Conservation (phyloP, 805 yeast genomes). For the Ascoidea tarda region DNA sequence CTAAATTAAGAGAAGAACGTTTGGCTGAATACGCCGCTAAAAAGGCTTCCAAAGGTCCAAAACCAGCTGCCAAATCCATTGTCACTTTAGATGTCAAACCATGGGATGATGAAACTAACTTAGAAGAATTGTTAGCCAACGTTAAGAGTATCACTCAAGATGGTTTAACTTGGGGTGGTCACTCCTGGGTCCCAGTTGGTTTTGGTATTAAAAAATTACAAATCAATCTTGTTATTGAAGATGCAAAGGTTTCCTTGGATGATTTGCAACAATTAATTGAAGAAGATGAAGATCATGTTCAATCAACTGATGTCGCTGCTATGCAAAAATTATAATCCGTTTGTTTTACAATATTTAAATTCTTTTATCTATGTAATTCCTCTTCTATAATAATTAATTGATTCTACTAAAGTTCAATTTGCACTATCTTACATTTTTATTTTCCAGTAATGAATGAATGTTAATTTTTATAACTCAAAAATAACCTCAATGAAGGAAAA, state of each 20-base stretch:
- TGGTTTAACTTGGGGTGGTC: constrained; percentile 98
- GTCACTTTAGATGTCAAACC: constrained; percentile 98
- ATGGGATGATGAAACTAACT: constrained; percentile 99
- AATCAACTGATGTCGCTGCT: constrained; percentile 97
- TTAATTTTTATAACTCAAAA: too few species aligned
- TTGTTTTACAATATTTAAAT: too few species aligned
- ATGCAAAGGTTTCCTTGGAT: constrained; percentile 85
- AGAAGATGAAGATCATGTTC: constrained; percentile 98
- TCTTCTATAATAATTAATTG: too few species aligned
- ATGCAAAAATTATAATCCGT: constrained; percentile 78
- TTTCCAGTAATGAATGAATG: too few species aligned
- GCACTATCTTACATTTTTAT: too few species aligned
- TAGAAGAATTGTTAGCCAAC: constrained; percentile 75
- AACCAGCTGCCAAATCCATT: constrained; percentile 96
- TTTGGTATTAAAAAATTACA: constrained; percentile 99
- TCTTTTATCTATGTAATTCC: too few species aligned
- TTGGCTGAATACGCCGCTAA: constrained; percentile 94
- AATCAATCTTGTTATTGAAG: constrained; percentile 97
- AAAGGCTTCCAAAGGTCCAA: constrained; percentile 95
- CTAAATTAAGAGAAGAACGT: constrained; percentile 94
- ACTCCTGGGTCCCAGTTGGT: constrained; percentile 92
- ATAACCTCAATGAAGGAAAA: too few species aligned
- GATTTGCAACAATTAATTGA: constrained; percentile 67
- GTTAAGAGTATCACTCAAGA: constrained; percentile 75
- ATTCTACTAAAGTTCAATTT: too few species aligned